Conservation (phyloP, 768 basidiomycete species). For the Auriscalpium microsporum region DNA sequence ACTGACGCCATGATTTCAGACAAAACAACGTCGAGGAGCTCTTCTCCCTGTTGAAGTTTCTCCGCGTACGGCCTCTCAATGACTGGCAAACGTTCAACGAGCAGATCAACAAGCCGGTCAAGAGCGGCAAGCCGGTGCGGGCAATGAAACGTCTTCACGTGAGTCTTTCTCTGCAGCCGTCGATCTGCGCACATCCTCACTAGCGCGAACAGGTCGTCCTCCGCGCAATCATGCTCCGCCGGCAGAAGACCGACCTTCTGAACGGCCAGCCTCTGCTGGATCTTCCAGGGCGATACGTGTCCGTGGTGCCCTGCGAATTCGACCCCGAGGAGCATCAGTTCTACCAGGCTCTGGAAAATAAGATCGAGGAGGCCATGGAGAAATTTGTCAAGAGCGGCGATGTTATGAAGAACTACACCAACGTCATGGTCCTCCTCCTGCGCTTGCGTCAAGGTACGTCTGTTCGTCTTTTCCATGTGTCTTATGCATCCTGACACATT, state of each 20-base stretch:
- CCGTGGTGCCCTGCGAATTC: constrained; percentile 71
- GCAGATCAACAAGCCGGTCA: constrained; percentile 74
- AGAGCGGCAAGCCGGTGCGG: constrained; percentile 47
- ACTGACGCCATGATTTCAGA: neutral
- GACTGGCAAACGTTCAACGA: constrained; percentile 73
- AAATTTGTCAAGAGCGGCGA: constrained; percentile 49
- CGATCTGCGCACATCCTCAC: too few relatives aligned
- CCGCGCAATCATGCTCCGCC: constrained; percentile 81
- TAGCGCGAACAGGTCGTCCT: constrained; percentile 52
- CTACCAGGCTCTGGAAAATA: constrained; percentile 62
- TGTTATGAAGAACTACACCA: constrained; percentile 54
- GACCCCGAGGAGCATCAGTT: constrained; percentile 70
- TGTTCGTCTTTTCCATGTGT: neutral
- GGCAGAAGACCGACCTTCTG: constrained; percentile 62
- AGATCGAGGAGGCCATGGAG: constrained; percentile 49
- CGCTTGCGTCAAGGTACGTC: constrained; percentile 80
- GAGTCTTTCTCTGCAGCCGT: constrained; percentile 3
- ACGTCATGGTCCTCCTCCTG: constrained; percentile 62
- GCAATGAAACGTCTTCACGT: constrained; percentile 86
- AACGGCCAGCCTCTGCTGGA: constrained; percentile 80
- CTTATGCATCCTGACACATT: neutral
- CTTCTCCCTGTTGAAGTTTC: constrained; percentile 82
- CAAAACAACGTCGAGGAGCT: constrained; percentile 75
- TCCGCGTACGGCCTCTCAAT: constrained; percentile 74
- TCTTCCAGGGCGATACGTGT: constrained; percentile 66